phyloP scores from a whole-genome alignment of 2,329 filamentous ascomycete genomes.

The Chrysoporthe deuterocubensis region DNA sequence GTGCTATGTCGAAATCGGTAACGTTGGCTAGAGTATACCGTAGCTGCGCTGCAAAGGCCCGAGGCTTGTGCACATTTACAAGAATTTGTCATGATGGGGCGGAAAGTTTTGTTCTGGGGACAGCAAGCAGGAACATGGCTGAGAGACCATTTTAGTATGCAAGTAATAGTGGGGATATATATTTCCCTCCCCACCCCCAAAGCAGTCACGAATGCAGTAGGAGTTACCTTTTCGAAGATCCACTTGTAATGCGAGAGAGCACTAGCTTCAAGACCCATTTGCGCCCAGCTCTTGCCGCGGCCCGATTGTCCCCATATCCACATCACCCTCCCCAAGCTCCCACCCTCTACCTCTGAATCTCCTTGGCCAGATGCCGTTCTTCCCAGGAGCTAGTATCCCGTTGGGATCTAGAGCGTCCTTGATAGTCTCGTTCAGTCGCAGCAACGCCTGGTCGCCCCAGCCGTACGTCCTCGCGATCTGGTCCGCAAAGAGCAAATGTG shows the following conservation, averaged over 20 bases:
- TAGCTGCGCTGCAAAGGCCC: too few relatives aligned
- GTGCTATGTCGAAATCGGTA: too few relatives aligned
- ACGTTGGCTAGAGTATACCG: too few relatives aligned
- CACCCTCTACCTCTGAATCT: conserved; percentile 38
- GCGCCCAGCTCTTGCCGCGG: conserved; percentile 6
- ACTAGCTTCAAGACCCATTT: not conserved
- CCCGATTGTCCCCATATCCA: conserved; percentile 31
- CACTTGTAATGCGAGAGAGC: too few relatives aligned
- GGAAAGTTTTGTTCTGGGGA: not conserved
- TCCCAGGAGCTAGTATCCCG: conserved; percentile 51
- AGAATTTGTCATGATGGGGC: too few relatives aligned
- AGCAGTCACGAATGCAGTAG: too few relatives aligned
- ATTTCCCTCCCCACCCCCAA: too few relatives aligned
- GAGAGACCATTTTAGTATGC: not conserved
- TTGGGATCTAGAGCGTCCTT: conserved; percentile 48
- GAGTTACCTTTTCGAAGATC: too few relatives aligned
- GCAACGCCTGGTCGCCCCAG: conserved; percentile 42
- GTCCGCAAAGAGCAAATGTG: conserved; percentile 45
- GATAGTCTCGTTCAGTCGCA: conserved; percentile 43
- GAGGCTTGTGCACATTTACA: not conserved
- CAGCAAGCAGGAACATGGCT: not conserved
- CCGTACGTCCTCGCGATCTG: conserved; percentile 45
- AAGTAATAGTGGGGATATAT: too few relatives aligned
- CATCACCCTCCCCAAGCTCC: conserved; percentile 35
- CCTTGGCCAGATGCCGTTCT: conserved; percentile 44